Percentiles rank a stretch among this genome's conserved stretches.
Evolutionary conservation across 257 asterid genomes (phyloP).

Genomic region (Scutellaria galericulata): DNA sequence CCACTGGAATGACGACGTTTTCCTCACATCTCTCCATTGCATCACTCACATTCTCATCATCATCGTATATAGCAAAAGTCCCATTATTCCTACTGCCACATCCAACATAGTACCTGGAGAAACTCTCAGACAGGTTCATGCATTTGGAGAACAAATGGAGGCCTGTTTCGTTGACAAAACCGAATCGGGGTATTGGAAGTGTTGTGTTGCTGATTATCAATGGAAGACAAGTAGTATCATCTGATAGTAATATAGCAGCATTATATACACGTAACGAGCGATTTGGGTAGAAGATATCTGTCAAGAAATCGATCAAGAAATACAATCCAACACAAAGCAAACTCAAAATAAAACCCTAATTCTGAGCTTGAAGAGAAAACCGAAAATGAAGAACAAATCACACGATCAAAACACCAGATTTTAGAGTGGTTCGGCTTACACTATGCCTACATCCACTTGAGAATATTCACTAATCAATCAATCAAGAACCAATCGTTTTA

Average conservation of each 20-base stretch:
- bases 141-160: constrained; percentile 57
- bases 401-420: too few species aligned
- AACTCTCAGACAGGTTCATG: background rate
- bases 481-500: too few species aligned
- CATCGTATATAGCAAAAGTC: constrained; percentile 45
- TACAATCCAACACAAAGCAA: too few species aligned
- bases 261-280: constrained; percentile 35
- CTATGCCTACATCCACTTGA: too few species aligned
- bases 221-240: constrained; percentile 36
- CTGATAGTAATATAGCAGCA: constrained; percentile 26
- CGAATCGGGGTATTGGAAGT: background rate
- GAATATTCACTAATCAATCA: too few species aligned
- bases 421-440: too few species aligned
- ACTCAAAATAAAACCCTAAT: too few species aligned
- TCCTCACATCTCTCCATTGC: constrained; percentile 42
- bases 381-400: too few species aligned
- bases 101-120: constrained; percentile 27
- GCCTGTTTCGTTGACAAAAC: background rate
- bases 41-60: constrained; percentile 28
- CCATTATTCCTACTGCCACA: constrained; percentile 34
- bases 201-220: constrained; percentile 39
- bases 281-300: constrained; percentile 42
- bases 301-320: too few species aligned
- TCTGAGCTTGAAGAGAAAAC: too few species aligned
- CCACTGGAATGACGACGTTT: constrained; percentile 58